Percentiles rank a stretch among this genome's conserved stretches.
These are phyloP conservation scores for Paracoccidioides brasiliensis DNA, from an alignment of 2,329 filamentous ascomycete genomes.

Conservation along the genomic window DNA sequence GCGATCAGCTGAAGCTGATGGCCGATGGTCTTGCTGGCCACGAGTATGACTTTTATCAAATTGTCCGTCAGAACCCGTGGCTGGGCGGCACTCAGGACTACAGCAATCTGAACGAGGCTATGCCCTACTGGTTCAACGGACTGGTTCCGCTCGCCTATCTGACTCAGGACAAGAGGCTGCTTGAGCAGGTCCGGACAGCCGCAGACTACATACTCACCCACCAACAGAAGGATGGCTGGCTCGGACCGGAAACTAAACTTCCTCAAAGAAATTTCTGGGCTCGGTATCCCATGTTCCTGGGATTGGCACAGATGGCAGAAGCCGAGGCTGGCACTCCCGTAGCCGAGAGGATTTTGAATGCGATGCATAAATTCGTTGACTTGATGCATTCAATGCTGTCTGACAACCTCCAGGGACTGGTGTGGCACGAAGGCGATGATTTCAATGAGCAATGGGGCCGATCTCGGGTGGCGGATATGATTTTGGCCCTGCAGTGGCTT, in stretches of 20 bases:
- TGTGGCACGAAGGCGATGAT: constrained; percentile 32
- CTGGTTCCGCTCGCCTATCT: constrained; percentile 44
- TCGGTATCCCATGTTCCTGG: constrained; percentile 39
- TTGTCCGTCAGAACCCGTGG: constrained; percentile 40
- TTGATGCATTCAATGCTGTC: constrained; percentile 44
- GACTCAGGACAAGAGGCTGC: constrained; percentile 37
- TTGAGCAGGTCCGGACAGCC: constrained; percentile 35
- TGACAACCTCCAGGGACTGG: constrained; percentile 40
- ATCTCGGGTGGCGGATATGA: constrained; percentile 32
- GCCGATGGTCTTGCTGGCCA: constrained; percentile 42
- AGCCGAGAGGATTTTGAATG: constrained; percentile 33
- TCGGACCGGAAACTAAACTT: constrained; percentile 39
- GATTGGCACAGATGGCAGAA: constrained; percentile 36
- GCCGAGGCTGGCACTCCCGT: constrained; percentile 32
- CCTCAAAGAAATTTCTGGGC: constrained; percentile 41
- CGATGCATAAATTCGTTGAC: constrained; percentile 38
- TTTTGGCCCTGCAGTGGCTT: constrained; percentile 37
- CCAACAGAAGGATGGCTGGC: constrained; percentile 44
- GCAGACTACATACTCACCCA: constrained; percentile 37
- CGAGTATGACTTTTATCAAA: constrained; percentile 43
- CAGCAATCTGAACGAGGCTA: constrained; percentile 40
- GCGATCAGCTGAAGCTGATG: constrained; percentile 37
- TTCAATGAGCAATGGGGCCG: constrained; percentile 32
- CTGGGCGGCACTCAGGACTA: constrained; percentile 41
- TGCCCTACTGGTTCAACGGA: constrained; percentile 48